These are phyloP conservation scores for Leccinum pseudoinsigne DNA, from an alignment of 1,284 basidiomycete genomes.

Conservation along the genomic window DNA sequence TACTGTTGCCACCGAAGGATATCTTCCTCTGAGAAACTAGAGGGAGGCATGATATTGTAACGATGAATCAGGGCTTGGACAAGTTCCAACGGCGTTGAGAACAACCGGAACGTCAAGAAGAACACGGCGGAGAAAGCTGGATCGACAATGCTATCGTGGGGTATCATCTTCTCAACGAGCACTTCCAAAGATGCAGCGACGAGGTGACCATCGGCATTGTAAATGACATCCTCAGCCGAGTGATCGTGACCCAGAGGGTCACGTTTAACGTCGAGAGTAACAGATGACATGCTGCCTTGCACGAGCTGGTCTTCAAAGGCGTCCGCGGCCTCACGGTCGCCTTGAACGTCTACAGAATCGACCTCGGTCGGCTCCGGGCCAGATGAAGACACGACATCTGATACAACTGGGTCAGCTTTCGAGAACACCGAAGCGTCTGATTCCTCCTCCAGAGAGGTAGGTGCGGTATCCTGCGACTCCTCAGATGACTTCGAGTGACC, in stretches of 20 bases:
- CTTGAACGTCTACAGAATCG: slow-evolving; percentile 48
- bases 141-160: slow-evolving; percentile 88
- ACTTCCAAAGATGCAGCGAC: slow-evolving; percentile 90
- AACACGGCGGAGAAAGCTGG: slow-evolving; percentile 85
- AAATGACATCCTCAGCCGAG: slow-evolving; percentile 80
- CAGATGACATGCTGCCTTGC: slow-evolving; percentile 50
- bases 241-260: slow-evolving; percentile 69
- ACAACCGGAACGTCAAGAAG: slow-evolving; percentile 96
- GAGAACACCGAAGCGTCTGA: slow-evolving; percentile 33
- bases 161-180: slow-evolving; percentile 95
- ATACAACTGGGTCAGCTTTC: slow-evolving; percentile 7
- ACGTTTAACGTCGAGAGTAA: slow-evolving; percentile 46
- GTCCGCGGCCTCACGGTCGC: slow-evolving; percentile 33
- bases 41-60: slow-evolving; percentile 75
- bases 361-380: slow-evolving; percentile 51
- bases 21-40: slow-evolving; percentile 61
- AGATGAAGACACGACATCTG: slow-evolving; percentile 33
- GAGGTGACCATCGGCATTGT: slow-evolving; percentile 87
- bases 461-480: slow-evolving; percentile 46
- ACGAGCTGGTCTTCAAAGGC: slow-evolving; percentile 56
- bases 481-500: slow-evolving; percentile 42
- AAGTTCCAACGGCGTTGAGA: slow-evolving; percentile 78
- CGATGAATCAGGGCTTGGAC: slow-evolving; percentile 77
- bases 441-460: slow-evolving; percentile 51
- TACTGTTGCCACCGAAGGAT: slow-evolving; percentile 77